phyloP scores from a whole-genome alignment of 352 stramenopile genomes.

The Plasmopara viticola region DNA sequence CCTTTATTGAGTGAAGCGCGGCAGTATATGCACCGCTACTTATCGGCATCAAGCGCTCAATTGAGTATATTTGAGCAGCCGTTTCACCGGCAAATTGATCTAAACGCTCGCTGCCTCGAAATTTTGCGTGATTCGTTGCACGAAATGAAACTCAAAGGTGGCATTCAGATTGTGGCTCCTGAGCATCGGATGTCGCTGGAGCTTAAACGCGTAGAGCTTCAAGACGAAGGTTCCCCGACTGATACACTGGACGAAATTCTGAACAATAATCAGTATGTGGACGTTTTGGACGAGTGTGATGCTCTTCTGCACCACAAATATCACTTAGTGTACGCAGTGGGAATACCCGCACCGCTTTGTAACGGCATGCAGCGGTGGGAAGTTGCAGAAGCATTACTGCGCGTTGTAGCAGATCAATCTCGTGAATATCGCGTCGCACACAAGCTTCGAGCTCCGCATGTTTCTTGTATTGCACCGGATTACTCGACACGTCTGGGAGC shows the following conservation, averaged over 20 bases:
- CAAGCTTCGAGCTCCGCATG: slow-evolving; percentile 38
- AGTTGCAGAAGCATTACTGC: slow-evolving; percentile 41
- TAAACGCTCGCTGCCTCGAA: slow-evolving; percentile 22
- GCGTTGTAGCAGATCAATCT: slow-evolving; percentile 15
- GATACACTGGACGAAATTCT: slow-evolving; percentile 33
- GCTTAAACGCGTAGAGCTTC: slow-evolving; percentile 51
- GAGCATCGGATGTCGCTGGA: slow-evolving; percentile 86
- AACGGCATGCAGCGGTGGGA: slow-evolving; percentile 45
- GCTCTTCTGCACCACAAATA: slow-evolving; percentile 84
- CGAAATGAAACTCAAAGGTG: slow-evolving; percentile 32
- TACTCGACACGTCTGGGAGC: slow-evolving; percentile 31
- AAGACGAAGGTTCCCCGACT: neutral
- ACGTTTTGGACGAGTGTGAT: slow-evolving; percentile 88
- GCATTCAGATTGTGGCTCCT: slow-evolving; percentile 67
- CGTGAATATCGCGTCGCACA: slow-evolving; percentile 12
- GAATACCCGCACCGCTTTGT: slow-evolving; percentile 35
- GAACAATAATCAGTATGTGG: slow-evolving; percentile 43
- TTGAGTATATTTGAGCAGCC: slow-evolving; percentile 52
- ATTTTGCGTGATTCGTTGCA: slow-evolving; percentile 33
- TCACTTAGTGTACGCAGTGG: slow-evolving; percentile 85
- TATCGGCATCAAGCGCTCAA: slow-evolving; percentile 40
- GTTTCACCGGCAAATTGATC: slow-evolving; percentile 50
- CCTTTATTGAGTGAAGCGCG: slow-evolving; percentile 57
- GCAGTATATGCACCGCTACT: slow-evolving; percentile 55
- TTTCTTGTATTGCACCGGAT: slow-evolving; percentile 30